These are phyloP conservation scores for Solanum commersonii DNA, from an alignment of 257 asterid genomes.

Conservation along the genomic window DNA sequence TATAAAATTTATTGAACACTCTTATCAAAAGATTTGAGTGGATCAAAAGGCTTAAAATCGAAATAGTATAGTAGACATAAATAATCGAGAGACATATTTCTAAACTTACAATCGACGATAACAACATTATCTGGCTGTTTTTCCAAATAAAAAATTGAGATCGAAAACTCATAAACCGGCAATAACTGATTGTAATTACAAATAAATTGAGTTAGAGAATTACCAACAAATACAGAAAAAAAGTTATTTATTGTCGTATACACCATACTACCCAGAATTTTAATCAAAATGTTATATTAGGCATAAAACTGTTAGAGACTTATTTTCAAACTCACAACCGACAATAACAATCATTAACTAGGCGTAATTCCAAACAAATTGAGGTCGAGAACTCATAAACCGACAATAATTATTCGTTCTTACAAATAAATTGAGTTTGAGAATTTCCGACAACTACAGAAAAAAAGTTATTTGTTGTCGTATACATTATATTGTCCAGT, in stretches of 20 bases:
- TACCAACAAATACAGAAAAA: no score
- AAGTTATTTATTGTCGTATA: not conserved
- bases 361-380: not conserved
- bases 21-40: not conserved
- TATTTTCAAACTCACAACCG: not conserved
- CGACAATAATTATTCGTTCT: not conserved
- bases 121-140: not conserved
- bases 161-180: not conserved
- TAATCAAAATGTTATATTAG: not conserved
- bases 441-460: not conserved
- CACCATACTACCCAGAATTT: not conserved
- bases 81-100: not conserved
- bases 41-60: not conserved
- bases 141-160: not conserved
- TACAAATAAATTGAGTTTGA: not conserved
- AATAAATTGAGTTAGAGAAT: not conserved
- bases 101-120: not conserved
- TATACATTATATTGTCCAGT: not conserved
- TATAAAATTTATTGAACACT: no score
- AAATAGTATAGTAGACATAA: not conserved
- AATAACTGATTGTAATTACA: no score
- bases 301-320: not conserved
- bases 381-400: not conserved
- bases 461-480: not conserved
- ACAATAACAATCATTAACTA: not conserved